phyloP scores from a whole-genome alignment of 352 stramenopile species.

The Halophytophthora polymorphica region DNA sequence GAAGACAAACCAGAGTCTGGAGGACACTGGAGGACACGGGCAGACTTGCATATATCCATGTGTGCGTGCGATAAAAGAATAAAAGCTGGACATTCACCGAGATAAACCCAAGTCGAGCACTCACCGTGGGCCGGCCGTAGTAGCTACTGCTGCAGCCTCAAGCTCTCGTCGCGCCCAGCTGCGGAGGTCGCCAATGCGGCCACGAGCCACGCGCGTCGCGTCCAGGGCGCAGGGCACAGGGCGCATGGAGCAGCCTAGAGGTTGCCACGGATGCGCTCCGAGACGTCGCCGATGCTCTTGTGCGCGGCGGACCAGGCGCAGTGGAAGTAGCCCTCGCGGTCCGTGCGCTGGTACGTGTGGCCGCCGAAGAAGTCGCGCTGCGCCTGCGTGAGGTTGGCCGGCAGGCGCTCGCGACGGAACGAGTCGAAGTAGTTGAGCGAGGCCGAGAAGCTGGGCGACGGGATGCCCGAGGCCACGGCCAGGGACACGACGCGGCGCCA shows the following conservation, averaged over 20 bases:
- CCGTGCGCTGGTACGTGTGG: constrained; percentile 97
- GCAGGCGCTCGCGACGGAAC: constrained; percentile 94
- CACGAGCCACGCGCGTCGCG: no score
- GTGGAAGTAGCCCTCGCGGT: constrained; percentile 95
- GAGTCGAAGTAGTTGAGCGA: constrained; percentile 98
- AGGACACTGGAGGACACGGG: constrained; percentile 2
- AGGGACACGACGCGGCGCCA: constrained; percentile 97
- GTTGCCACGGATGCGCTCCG: constrained; percentile 92
- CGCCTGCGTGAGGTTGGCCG: constrained; percentile 97
- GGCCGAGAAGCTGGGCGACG: constrained; percentile 87
- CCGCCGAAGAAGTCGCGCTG: constrained; percentile 99
- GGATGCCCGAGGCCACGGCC: constrained; percentile 93
- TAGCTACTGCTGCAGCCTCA: neutral
- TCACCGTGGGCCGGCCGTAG: neutral
- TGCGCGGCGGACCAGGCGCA: constrained; percentile 97
- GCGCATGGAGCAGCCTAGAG: constrained; percentile 71
- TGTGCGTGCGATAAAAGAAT: no score
- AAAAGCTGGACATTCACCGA: no score
- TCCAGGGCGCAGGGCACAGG: no score
- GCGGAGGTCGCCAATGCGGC: neutral
- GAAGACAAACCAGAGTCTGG: constrained; percentile 2
- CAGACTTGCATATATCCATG: neutral
- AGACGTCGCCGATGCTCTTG: constrained; percentile 95
- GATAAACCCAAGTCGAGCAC: no score
- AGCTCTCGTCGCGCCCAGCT: neutral